Evolutionary conservation across 164 flowering plant genomes (phyloP).

Genomic region (Nymphaea thermarum): DNA sequence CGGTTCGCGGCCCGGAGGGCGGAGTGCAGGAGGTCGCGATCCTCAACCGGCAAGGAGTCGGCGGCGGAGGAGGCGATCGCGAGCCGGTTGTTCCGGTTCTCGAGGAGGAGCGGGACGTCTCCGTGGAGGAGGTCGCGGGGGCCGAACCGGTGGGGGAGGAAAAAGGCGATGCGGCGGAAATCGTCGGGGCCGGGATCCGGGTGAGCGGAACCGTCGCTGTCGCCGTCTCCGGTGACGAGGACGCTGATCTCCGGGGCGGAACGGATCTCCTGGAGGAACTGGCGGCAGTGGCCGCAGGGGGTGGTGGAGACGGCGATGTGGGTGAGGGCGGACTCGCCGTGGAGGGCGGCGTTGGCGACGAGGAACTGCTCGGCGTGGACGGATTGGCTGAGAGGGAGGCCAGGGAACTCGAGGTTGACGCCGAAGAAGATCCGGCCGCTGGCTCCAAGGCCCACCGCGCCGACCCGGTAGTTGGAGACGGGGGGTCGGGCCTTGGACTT

Average conservation of each 20-base stretch:
- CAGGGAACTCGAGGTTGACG: constrained; percentile 80
- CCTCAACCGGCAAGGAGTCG: neutral
- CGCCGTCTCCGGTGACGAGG: neutral
- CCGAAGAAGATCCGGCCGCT: constrained; percentile 79
- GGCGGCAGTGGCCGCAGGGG: constrained; percentile 99
- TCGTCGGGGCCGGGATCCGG: neutral
- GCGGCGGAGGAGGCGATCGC: neutral
- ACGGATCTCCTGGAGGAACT: constrained; percentile 60
- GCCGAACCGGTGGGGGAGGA: constrained; percentile 62
- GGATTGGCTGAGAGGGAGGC: constrained; percentile 75
- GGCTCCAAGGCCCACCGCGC: constrained; percentile 58
- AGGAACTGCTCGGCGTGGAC: constrained; percentile 94
- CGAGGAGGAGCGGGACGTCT: constrained; percentile 51
- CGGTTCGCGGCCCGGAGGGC: constrained; percentile 73
- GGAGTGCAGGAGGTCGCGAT: constrained; percentile 2
- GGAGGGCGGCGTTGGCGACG: constrained; percentile 49
- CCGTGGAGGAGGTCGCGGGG: constrained; percentile 50
- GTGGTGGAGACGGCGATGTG: constrained; percentile 72
- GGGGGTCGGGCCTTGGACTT: constrained; percentile 66
- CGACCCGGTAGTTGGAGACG: constrained; percentile 79
- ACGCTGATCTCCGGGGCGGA: neutral
- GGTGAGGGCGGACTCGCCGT: constrained; percentile 27
- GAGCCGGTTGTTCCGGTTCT: constrained; percentile 37
- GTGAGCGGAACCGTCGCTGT: neutral
- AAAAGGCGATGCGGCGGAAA: constrained; percentile 18